Percentiles rank a stretch among this genome's conserved stretches.
These are phyloP conservation scores for Alternaria gaisen DNA, from an alignment of 2,329 filamentous ascomycete genomes.

Conservation along the genomic window DNA sequence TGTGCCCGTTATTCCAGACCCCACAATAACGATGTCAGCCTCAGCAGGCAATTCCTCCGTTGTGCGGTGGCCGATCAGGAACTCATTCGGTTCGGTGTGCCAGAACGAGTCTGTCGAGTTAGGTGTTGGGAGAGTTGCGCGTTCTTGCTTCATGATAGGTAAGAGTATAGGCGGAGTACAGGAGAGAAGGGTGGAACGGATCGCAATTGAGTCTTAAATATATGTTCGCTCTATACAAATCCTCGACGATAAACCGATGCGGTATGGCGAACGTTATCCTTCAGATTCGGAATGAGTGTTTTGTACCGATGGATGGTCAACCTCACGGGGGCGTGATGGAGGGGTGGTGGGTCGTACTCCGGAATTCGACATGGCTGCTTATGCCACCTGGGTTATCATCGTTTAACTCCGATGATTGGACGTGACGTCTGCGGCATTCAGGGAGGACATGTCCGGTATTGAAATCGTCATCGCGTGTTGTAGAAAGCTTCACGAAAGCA, in stretches of 20 bases:
- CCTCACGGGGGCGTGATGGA: conserved; percentile 14
- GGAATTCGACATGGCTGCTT: conserved; percentile 23
- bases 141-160: conserved; percentile 43
- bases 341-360: conserved; percentile 23
- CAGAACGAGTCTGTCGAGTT: conserved; percentile 75
- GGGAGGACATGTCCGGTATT: neutral
- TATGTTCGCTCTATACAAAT: neutral
- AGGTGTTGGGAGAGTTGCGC: conserved; percentile 64
- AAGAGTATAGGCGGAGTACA: neutral
- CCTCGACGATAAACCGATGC: neutral
- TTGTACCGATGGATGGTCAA: conserved; percentile 1
- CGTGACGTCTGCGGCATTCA: neutral
- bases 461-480: neutral
- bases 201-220: conserved; percentile 7
- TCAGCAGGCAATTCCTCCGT: conserved; percentile 68
- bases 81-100: conserved; percentile 72
- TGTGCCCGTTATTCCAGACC: conserved; percentile 79
- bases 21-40: conserved; percentile 76
- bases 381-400: conserved; percentile 13
- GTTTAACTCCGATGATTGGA: conserved; percentile 21
- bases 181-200: neutral
- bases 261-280: conserved; percentile 5
- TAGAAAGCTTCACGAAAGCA: conserved; percentile 3
- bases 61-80: conserved; percentile 72
- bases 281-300: conserved; percentile 15